Evolutionary conservation across 495 filamentous ascomycete genomes (phyloP).

Genomic region (Geopyxis carbonaria): DNA sequence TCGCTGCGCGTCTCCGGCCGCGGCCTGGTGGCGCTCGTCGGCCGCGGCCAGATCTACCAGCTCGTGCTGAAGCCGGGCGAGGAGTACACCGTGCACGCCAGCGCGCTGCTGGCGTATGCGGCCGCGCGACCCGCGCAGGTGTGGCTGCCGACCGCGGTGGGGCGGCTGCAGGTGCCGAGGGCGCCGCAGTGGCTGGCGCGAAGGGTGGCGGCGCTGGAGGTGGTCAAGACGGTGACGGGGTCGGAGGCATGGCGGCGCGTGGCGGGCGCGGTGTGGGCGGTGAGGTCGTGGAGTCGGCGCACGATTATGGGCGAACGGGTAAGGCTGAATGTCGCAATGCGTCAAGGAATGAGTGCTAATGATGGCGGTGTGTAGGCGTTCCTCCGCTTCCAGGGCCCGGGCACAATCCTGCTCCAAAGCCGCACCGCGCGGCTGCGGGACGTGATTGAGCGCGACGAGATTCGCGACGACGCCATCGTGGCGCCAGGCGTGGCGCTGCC

Average conservation of each 20-base stretch:
- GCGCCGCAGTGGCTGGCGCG: slow-evolving; percentile 22
- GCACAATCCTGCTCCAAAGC: slow-evolving; percentile 69
- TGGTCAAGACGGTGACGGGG: slow-evolving; percentile 50
- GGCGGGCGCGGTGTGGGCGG: slow-evolving; percentile 38
- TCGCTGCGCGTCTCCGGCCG: slow-evolving; percentile 72
- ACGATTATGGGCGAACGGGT: slow-evolving; percentile 88
- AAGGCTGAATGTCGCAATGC: slow-evolving; percentile 19
- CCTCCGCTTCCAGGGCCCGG: slow-evolving; percentile 71
- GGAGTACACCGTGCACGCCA: slow-evolving; percentile 70
- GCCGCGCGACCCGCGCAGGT: slow-evolving; percentile 60
- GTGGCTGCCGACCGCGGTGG: slow-evolving; percentile 57
- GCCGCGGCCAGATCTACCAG: slow-evolving; percentile 74
- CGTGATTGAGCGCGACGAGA: slow-evolving; percentile 51
- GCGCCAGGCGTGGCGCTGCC: slow-evolving; percentile 33
- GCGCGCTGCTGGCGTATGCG: slow-evolving; percentile 79
- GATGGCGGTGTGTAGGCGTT: slow-evolving; percentile 49
- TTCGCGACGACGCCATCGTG: slow-evolving; percentile 70
- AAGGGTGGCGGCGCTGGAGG: slow-evolving; percentile 34
- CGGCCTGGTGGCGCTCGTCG: slow-evolving; percentile 67
- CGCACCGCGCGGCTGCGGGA: slow-evolving; percentile 60
- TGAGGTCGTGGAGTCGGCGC: slow-evolving; percentile 57
- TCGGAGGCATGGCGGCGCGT: slow-evolving; percentile 53
- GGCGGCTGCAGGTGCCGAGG: slow-evolving; percentile 64
- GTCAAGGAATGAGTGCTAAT: no score
- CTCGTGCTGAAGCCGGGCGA: slow-evolving; percentile 60